Conservation (phyloP, 441 rosid genomes). For the Populus hybrid region DNA sequence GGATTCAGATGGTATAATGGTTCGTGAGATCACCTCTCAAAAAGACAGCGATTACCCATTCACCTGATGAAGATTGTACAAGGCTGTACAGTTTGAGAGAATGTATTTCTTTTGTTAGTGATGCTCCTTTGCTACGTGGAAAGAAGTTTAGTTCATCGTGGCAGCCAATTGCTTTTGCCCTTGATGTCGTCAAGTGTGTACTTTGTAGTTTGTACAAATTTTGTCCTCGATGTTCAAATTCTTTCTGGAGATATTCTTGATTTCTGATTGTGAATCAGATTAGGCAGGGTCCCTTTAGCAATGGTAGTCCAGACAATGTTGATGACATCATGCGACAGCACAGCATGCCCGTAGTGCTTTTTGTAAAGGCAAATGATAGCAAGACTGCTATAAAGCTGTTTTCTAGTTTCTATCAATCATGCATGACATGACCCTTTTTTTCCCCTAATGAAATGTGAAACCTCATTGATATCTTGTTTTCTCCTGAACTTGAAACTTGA, state of each 20-base stretch:
- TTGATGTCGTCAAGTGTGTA: constrained; percentile 21
- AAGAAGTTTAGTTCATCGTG: neutral
- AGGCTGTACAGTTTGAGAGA: constrained; percentile 22
- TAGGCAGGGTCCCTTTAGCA: neutral
- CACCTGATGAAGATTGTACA: neutral
- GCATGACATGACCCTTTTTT: neutral
- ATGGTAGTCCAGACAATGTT: neutral
- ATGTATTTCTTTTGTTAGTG: constrained; percentile 10
- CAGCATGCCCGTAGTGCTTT: neutral
- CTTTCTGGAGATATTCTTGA: neutral
- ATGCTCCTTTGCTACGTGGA: constrained; percentile 19
- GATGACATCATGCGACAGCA: neutral
- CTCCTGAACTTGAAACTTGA: neutral
- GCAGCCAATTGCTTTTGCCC: constrained; percentile 8
- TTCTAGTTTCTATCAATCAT: neutral
- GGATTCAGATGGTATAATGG: constrained; percentile 3
- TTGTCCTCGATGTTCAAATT: neutral
- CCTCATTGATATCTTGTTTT: too few relatives aligned
- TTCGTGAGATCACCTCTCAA: neutral
- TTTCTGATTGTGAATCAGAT: constrained; percentile 21
- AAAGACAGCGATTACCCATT: neutral
- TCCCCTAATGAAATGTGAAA: neutral
- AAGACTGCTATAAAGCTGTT: neutral
- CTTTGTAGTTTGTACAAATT: constrained; percentile 18
- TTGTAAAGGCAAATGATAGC: neutral